Conservation (phyloP, 345 rosid genomes). For the Reutealis trisperma region DNA sequence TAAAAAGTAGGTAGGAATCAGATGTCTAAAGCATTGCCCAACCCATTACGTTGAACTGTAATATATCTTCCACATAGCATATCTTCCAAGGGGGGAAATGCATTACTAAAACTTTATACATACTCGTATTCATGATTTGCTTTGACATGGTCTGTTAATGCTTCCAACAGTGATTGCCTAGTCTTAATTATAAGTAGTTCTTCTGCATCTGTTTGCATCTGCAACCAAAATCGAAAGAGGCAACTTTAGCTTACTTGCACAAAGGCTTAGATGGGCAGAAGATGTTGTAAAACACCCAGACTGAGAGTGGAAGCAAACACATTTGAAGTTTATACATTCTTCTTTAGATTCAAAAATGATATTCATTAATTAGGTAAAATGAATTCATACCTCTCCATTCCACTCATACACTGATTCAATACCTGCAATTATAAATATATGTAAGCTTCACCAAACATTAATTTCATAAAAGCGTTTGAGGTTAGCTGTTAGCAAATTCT, state of each 20-base stretch:
- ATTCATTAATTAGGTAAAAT: not conserved
- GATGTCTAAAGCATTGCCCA: not conserved
- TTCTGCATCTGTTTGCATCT: conserved; percentile 84
- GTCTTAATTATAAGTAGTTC: conserved; percentile 91
- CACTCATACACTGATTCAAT: conserved; percentile 84
- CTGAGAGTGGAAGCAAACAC: not conserved
- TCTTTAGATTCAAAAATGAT: not conserved
- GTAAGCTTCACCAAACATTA: conserved; percentile 3
- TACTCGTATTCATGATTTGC: conserved; percentile 97
- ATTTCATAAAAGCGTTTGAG: not conserved
- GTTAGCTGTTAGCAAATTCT: not conserved
- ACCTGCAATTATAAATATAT: conserved; percentile 50
- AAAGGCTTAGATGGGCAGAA: not conserved
- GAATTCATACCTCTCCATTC: conserved; percentile 78
- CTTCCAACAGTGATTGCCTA: conserved; percentile 75
- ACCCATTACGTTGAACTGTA: not conserved
- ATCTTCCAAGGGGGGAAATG: not conserved
- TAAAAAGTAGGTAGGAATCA: not conserved
- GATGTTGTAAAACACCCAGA: not conserved
- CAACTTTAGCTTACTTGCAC: not conserved
- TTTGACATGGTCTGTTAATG: conserved; percentile 80
- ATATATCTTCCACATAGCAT: not conserved
- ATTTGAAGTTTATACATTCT: conserved; percentile 1
- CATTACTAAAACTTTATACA: conserved; percentile 22
- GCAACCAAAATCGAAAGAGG: conserved; percentile 25